These are phyloP conservation scores for Podospora didyma DNA, from an alignment of 495 filamentous ascomycete genomes.

Conservation along the genomic window DNA sequence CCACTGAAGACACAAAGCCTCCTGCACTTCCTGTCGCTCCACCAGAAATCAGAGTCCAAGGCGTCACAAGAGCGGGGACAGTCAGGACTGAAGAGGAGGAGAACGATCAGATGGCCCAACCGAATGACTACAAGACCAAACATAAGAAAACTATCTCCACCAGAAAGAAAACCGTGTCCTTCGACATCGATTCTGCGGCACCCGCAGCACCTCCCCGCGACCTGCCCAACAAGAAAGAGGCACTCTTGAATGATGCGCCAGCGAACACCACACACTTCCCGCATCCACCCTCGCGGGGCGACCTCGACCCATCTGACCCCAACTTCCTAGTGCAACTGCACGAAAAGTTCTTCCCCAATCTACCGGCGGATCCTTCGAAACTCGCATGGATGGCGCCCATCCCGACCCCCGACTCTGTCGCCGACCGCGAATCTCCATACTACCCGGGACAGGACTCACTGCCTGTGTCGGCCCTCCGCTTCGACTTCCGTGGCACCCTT, in stretches of 20 bases:
- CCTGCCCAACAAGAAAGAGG: slow-evolving; percentile 29
- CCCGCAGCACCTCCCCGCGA: slow-evolving; percentile 13
- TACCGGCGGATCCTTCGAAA: slow-evolving; percentile 76
- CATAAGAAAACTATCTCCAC: slow-evolving; percentile 1
- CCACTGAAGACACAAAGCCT: slow-evolving; percentile 16
- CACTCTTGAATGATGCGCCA: slow-evolving; percentile 22
- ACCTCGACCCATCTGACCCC: slow-evolving; percentile 76
- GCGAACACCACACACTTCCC: slow-evolving; percentile 37
- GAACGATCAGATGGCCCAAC: neutral
- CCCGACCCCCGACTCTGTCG: slow-evolving; percentile 49
- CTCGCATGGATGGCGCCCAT: slow-evolving; percentile 86
- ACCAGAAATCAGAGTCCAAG: slow-evolving; percentile 17
- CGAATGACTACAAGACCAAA: slow-evolving; percentile 4
- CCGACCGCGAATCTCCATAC: slow-evolving; percentile 69
- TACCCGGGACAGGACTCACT: slow-evolving; percentile 69
- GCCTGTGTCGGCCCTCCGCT: slow-evolving; percentile 73
- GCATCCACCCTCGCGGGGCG: slow-evolving; percentile 41
- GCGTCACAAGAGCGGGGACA: slow-evolving; percentile 2
- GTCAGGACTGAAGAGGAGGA: neutral
- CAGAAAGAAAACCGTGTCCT: slow-evolving; percentile 25
- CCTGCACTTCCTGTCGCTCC: slow-evolving; percentile 1
- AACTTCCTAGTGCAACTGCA: slow-evolving; percentile 82
- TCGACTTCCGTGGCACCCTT: slow-evolving; percentile 77
- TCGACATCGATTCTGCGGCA: slow-evolving; percentile 21
- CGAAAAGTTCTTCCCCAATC: slow-evolving; percentile 84